Evolutionary conservation across 2,329 filamentous ascomycete genomes (phyloP).

Genomic region (Nemania sp.): DNA sequence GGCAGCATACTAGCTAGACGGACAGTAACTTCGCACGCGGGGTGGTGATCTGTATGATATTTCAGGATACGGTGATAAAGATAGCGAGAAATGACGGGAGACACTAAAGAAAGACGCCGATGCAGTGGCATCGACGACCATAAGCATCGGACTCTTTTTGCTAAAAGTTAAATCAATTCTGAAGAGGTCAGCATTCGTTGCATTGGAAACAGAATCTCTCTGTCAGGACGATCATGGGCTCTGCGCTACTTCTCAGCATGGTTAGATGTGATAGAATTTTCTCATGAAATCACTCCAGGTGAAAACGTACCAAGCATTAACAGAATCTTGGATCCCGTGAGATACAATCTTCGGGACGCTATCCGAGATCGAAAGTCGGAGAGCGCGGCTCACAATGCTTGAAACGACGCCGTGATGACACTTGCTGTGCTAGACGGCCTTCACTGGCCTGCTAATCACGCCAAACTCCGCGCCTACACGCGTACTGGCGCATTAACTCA

Average conservation of each 20-base stretch:
- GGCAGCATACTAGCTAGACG: no score
- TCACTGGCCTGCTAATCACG: conserved; percentile 11
- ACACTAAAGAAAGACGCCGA: no score
- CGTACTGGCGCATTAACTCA: conserved; percentile 9
- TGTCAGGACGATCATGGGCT: conserved; percentile 7
- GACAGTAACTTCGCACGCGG: no score
- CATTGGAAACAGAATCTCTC: conserved; percentile 10
- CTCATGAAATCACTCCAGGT: conserved; percentile 13
- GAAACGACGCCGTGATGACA: conserved; percentile 11
- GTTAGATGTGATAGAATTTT: conserved; percentile 15
- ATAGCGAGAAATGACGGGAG: no score
- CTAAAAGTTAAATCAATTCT: conserved; percentile 9
- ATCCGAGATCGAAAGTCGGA: conserved; percentile 12
- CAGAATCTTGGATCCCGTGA: conserved; percentile 10
- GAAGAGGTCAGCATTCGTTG: conserved; percentile 5
- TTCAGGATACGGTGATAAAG: no score
- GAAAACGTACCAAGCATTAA: conserved; percentile 18
- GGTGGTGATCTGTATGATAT: no score
- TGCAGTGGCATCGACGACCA: conserved; percentile 4
- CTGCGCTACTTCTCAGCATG: conserved; percentile 16
- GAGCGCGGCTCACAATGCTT: conserved; percentile 15
- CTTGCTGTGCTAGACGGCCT: conserved; percentile 15
- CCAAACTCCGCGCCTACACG: conserved; percentile 10
- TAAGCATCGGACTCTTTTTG: conserved; percentile 7
- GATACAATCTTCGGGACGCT: conserved; percentile 9